Evolutionary conservation across 2,329 filamentous ascomycete species (phyloP).

Genomic region (Curvularia verruculosa): DNA sequence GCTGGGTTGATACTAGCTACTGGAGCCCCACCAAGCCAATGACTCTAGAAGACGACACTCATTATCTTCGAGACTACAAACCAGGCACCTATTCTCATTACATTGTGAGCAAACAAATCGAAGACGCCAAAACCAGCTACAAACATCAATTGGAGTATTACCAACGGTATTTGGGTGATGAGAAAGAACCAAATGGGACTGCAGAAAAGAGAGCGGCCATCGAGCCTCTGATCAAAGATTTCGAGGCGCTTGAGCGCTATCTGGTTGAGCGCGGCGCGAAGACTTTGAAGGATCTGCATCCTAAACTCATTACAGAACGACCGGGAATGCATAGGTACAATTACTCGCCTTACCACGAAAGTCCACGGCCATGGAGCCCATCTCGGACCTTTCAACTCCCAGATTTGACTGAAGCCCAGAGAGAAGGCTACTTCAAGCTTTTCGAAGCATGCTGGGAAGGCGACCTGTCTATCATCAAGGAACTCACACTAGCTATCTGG

Average conservation of each 20-base stretch:
- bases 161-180: constrained; percentile 24
- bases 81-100: constrained; percentile 66
- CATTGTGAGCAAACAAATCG: constrained; percentile 55
- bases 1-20: neutral
- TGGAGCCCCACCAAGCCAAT: constrained; percentile 7
- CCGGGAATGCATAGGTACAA: neutral
- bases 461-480: constrained; percentile 70
- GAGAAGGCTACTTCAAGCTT: constrained; percentile 67
- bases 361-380: constrained; percentile 22
- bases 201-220: constrained; percentile 65
- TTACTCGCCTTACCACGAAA: constrained; percentile 7
- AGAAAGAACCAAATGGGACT: constrained; percentile 37
- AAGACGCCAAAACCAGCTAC: constrained; percentile 47
- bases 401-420: constrained; percentile 60
- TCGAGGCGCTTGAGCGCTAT: constrained; percentile 61
- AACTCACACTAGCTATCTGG: constrained; percentile 67
- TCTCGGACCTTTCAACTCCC: constrained; percentile 53
- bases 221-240: constrained; percentile 56
- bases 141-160: constrained; percentile 44
- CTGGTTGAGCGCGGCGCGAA: constrained; percentile 68
- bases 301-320: neutral
- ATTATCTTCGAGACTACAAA: constrained; percentile 59
- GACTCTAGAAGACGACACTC: constrained; percentile 51
- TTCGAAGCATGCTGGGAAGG: constrained; percentile 77
- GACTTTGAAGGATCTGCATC: constrained; percentile 64